Evolutionary conservation across 2,329 filamentous ascomycete species (phyloP), one percentile per base, ranked within the genome.

Genomic region (Aspergillus amoenus): DNA sequence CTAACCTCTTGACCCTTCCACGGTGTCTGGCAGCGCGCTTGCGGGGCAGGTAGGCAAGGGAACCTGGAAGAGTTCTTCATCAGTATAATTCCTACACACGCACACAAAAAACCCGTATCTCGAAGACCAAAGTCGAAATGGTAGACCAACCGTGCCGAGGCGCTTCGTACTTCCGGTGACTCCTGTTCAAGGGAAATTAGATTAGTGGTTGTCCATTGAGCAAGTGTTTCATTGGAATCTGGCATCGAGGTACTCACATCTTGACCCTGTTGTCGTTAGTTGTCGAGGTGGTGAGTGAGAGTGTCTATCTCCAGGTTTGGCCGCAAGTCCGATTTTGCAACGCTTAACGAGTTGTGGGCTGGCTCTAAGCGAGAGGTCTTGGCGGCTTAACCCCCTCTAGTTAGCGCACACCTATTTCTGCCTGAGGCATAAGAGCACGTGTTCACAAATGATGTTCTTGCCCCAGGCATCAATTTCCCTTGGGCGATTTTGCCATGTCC

Each of bases 1-100:
- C 86, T 87, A 84, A 96, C 92, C 89, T 92, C 91, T 97, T 97
- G 79, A 97, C 93, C 87, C 96, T 96, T 80, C 93, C 93, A 74
- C 93, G 85, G 83, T 97, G 93, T 76, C 93, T 87, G 80, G 92
- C 86, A 75, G 92, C 91, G 78, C 93, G 89, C 91, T 97, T 97
- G 77, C 90, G 83, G 68, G 90, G 90, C 76, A 94, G 81, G 82
- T 87, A 93, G 71, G 89, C 90, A 79, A 97, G 84, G 77, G 90
- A 93, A 78, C 78, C 78, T 79, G 15, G 70, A 65, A 61, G 43
- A 68, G 18, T 61, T 61, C 58, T 22, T 58, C 59, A 69, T 70
- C 64, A 71, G 71, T 73, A 71, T 62, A 64, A 59, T 59, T 56
- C 49, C 37, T 63, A 67, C 64, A 69, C 66, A 68, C 46, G 58